Base-by-base conservation (phyloP, 75 land plant species). In the Pinus tabuliformis region DNA sequence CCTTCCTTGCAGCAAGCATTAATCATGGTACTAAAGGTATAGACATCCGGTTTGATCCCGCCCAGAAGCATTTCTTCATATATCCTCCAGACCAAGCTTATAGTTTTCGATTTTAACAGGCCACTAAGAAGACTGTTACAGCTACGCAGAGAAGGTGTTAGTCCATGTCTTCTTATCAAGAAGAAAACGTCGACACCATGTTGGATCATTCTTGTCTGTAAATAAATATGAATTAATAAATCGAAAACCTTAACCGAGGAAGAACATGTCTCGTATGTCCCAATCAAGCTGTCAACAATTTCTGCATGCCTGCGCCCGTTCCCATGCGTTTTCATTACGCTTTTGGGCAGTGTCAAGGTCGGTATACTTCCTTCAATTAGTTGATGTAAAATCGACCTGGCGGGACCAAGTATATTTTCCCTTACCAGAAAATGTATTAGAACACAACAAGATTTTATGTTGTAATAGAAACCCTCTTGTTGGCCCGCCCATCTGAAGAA, bases 1-100 rank as follows among this genome's bases (percentile, higher is more conserved):
- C 87, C 89, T 54, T 68, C 78, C n/a, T 74, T 70, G 21, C 84
- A 83, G 62, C 64, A 83, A 18, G 83, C 82, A 74, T 65, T 74
- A 63, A 92, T 79, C 62, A 92, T 75, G 52, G 77, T 59, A 71
- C 77, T 89, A 73, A 83, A 90, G 6, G 73, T 73, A 57, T 60
- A 73, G 57, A 78, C 82, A 78, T 90, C 85, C n/a, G 87, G 92
- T 16, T 82, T 59, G 66, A 70, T 68, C 26, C 76, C 83, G 3
- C 30, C 39, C 30, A 77, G 60, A 37, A 82, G 30, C 90, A 92
- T 85, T 37, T 81, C 81, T 28, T 86, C 70, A 22, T 81, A 70
- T 28, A 83, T 26, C 36, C 58, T 74, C 70, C 45, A 30, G 73
- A 86, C 94, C 76, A 63, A 14, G 36, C 1, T 30, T 14, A 15